A percentile compares a stretch with the other conserved stretches of the same genome.
Conservation (phyloP, 768 basidiomycete genomes). For the Kwoniella heveanensis region DNA sequence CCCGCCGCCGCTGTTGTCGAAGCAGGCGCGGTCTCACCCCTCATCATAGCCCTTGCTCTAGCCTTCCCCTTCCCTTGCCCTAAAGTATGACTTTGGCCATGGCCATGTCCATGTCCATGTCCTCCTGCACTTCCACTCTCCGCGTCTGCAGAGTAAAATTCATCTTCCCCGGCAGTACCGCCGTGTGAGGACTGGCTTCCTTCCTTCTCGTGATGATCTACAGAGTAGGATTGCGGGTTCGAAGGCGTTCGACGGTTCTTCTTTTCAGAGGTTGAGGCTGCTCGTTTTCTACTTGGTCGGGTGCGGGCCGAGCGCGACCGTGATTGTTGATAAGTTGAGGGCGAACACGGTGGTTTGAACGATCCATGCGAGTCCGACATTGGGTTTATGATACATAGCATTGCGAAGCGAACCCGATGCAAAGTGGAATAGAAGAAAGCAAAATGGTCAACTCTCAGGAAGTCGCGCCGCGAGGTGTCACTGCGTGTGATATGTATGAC, state of each 20-base stretch:
- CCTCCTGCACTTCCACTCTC: not conserved
- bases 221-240: slow-evolving; percentile 1
- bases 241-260: slow-evolving; percentile 9
- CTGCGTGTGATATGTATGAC: too few species aligned
- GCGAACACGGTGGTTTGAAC: not conserved
- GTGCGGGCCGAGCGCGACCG: slow-evolving; percentile 6
- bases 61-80: slow-evolving; percentile 6
- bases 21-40: not conserved
- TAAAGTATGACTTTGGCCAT: not conserved
- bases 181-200: too few species aligned
- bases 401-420: not conserved
- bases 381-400: not conserved
- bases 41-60: not conserved
- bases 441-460: too few species aligned
- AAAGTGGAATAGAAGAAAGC: not conserved
- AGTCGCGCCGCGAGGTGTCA: too few species aligned
- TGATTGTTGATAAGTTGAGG: slow-evolving; percentile 6
- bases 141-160: not conserved
- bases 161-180: not conserved
- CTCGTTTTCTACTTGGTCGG: slow-evolving; percentile 19
- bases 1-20: not conserved
- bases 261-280: slow-evolving; percentile 23
- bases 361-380: not conserved
- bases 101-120: not conserved
- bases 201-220: not conserved